phyloP scores from a whole-genome alignment of 768 basidiomycete species.

The Suillus cothurnatus region DNA sequence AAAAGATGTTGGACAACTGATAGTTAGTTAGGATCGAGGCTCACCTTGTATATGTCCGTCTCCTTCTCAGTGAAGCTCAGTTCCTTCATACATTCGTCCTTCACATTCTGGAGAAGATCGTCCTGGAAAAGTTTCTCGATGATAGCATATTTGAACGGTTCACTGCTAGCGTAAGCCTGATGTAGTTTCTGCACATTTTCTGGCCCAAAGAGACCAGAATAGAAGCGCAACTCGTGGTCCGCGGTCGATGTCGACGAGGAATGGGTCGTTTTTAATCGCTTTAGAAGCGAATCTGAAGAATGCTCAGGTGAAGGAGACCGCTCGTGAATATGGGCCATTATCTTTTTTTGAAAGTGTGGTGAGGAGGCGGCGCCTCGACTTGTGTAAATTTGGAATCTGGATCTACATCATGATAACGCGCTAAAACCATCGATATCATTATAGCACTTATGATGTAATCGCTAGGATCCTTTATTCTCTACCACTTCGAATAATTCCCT shows the following conservation, averaged over 20 bases:
- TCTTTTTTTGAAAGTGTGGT: conserved; percentile 10
- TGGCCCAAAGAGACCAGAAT: conserved; percentile 56
- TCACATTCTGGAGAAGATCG: conserved; percentile 75
- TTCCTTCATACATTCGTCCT: conserved; percentile 80
- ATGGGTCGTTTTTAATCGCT: conserved; percentile 42
- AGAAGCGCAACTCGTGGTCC: conserved; percentile 25
- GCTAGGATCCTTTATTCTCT: neutral
- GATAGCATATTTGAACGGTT: conserved; percentile 83
- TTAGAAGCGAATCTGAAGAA: conserved; percentile 27
- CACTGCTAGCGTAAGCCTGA: conserved; percentile 53
- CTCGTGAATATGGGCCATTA: conserved; percentile 49
- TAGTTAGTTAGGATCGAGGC: neutral
- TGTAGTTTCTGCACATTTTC: conserved; percentile 57
- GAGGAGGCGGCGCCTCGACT: neutral
- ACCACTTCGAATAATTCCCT: neutral
- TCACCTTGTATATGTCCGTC: conserved; percentile 97
- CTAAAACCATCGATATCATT: neutral
- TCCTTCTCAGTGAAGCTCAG: conserved; percentile 91
- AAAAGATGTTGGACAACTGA: conserved; percentile 8
- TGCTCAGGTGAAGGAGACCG: conserved; percentile 46
- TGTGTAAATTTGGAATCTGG: neutral
- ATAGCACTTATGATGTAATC: neutral
- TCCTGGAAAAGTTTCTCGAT: conserved; percentile 84
- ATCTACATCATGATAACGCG: neutral
- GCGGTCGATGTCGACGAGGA: conserved; percentile 19